Conservation (phyloP, 148 eudicot genomes). For the Rhododendron ovatum region DNA sequence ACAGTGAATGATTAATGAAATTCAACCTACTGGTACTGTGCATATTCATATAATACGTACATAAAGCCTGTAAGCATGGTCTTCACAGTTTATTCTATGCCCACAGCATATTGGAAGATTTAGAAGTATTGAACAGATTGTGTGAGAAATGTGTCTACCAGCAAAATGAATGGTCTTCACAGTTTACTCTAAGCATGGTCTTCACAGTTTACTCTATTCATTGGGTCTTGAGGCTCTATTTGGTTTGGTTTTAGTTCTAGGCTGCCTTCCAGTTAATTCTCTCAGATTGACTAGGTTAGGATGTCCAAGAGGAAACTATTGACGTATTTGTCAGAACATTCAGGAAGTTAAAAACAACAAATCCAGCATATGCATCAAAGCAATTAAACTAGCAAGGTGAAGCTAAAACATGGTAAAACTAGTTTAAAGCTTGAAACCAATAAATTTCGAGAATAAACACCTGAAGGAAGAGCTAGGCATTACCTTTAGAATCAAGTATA, state of each 20-base stretch:
- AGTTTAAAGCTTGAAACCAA: background rate
- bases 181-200: too few relatives aligned
- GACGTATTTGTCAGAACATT: background rate
- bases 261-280: background rate
- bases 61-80: too few relatives aligned
- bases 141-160: too few relatives aligned
- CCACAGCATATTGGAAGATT: too few relatives aligned
- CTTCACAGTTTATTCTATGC: too few relatives aligned
- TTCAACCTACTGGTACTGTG: too few relatives aligned
- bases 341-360: background rate
- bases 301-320: background rate
- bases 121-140: too few relatives aligned
- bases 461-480: background rate
- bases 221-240: background rate
- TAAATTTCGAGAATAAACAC: background rate
- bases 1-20: too few relatives aligned
- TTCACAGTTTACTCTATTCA: too few relatives aligned
- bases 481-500: slow-evolving; percentile 88
- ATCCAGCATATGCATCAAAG: background rate
- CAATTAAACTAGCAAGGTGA: slow-evolving; percentile 1
- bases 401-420: background rate
- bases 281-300: background rate
- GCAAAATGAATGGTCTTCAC: too few relatives aligned
- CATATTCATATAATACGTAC: too few relatives aligned
- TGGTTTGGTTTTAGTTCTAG: background rate